Evolutionary conservation across 805 yeast genomes (phyloP).

Genomic region (Saccharomycopsis oosterbeekiorum): DNA sequence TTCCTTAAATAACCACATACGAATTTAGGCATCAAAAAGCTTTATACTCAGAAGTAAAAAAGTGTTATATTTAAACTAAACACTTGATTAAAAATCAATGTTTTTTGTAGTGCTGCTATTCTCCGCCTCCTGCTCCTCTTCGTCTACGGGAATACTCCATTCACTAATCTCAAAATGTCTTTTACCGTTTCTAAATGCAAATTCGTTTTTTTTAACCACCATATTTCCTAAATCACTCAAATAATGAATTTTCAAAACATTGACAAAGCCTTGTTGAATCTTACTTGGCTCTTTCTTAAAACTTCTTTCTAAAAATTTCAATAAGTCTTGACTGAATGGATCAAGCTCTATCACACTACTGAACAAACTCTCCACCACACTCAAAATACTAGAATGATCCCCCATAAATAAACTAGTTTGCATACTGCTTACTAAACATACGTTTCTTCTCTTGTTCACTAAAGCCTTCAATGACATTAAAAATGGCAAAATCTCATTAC

Average conservation of each 20-base stretch:
- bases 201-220: conserved; percentile 66
- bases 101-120: conserved; percentile 4
- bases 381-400: background rate
- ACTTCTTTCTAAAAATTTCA: conserved; percentile 54
- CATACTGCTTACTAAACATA: conserved; percentile 45
- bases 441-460: conserved; percentile 36
- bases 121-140: conserved; percentile 36
- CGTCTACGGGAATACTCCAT: conserved; percentile 98
- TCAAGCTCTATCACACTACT: conserved; percentile 68
- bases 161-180: conserved; percentile 78
- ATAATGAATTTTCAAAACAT: conserved; percentile 62
- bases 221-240: conserved; percentile 71
- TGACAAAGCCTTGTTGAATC: conserved; percentile 78
- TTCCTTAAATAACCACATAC: too few relatives aligned
- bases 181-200: conserved; percentile 77
- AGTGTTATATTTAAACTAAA: too few relatives aligned
- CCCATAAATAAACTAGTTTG: conserved; percentile 57
- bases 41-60: too few relatives aligned
- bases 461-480: conserved; percentile 49
- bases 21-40: too few relatives aligned
- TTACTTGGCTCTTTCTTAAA: conserved; percentile 65
- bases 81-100: conserved; percentile 9
- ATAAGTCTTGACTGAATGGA: conserved; percentile 72
- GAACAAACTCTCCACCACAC: conserved; percentile 39
- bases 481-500: conserved; percentile 47